Evolutionary conservation across 306 rosid genomes (phyloP), one percentile per base, ranked within the genome.

Genomic region (Trifolium fragiferum): DNA sequence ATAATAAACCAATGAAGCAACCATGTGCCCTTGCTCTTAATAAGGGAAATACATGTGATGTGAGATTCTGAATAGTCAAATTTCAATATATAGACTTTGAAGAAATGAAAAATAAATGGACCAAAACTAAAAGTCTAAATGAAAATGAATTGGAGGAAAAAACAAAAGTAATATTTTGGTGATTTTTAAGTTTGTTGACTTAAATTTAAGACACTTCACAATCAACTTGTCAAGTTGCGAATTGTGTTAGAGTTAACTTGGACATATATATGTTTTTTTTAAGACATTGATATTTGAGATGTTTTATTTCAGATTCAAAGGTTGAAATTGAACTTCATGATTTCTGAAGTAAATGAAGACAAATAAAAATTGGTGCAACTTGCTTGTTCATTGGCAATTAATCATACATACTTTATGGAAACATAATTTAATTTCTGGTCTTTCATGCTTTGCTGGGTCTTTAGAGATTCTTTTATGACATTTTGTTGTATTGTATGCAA

Each of bases 1-100:
- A 44, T 53, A 53, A 53, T 53, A 53, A 53, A 19, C 30, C 60
- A 53, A 53, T 53, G 60, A 53, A n/a, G 60, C 27, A 53, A 5
- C 25, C 60, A 53, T 53, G 60, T 53, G 60, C 27, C 60, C 30
- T 19, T 18, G 60, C 60, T 19, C 60, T n/a, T 53, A 20, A 53
- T 18, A 53, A 19, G 60, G 60, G 30, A 53, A 53, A 53, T 8
- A 19, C 60, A 19, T 53, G 60, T 53, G 60, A 18, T 53, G 60
- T 53, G 60, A 18, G 27, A 53, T 53, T 53, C 7, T 53, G 30
- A 19, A 27, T 18, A 53, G 60, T 53, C 27, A 53, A 53, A 19
- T 49, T 10, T 46, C 18, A 12, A 46, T 46, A 14, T 46, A 4
- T 46, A 3, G 16, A 12, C 18, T 46, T 43, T 4, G n/a, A 46